Percentiles rank a stretch among this genome's conserved stretches.
Conservation (phyloP, 2,329 filamentous ascomycete genomes). For the Leptographium procerum region DNA sequence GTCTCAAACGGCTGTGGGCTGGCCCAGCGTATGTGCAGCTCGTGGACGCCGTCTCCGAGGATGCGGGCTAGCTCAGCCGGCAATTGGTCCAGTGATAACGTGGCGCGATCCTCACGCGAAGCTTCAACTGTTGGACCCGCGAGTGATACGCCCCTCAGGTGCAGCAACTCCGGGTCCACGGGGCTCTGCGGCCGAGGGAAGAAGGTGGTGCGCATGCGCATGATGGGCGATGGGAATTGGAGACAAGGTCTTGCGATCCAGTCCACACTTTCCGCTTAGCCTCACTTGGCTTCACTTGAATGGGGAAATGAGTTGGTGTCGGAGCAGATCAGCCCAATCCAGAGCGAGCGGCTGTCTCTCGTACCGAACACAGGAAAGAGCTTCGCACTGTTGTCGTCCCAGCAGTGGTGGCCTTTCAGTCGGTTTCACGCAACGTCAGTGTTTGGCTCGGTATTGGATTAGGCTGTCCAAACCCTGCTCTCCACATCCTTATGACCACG, state of each 20-base stretch:
- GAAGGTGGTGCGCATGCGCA: slow-evolving; percentile 75
- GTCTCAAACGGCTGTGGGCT: slow-evolving; percentile 44
- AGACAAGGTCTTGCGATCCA: background rate
- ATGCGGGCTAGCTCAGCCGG: slow-evolving; percentile 52
- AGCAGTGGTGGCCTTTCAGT: background rate
- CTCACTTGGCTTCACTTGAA: no score
- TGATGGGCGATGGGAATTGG: slow-evolving; percentile 22
- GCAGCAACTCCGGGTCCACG: slow-evolving; percentile 53
- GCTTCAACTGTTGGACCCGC: slow-evolving; percentile 45
- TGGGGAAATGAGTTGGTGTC: no score
- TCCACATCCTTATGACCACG: background rate
- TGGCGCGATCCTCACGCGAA: slow-evolving; percentile 69
- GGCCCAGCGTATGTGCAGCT: slow-evolving; percentile 74
- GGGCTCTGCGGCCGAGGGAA: slow-evolving; percentile 53
- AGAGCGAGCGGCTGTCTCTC: no score
- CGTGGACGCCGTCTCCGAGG: slow-evolving; percentile 48
- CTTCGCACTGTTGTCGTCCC: background rate
- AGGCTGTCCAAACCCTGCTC: background rate
- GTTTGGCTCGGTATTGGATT: background rate
- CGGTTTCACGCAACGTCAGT: background rate
- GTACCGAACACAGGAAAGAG: no score
- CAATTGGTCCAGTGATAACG: slow-evolving; percentile 61
- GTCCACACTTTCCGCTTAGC: no score
- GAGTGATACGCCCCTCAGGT: slow-evolving; percentile 44
- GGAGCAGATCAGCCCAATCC: no score